Percentiles rank a stretch among this genome's conserved stretches.
Evolutionary conservation across 1,139 yeast species (phyloP).

Genomic region (Candida freyschussii): DNA sequence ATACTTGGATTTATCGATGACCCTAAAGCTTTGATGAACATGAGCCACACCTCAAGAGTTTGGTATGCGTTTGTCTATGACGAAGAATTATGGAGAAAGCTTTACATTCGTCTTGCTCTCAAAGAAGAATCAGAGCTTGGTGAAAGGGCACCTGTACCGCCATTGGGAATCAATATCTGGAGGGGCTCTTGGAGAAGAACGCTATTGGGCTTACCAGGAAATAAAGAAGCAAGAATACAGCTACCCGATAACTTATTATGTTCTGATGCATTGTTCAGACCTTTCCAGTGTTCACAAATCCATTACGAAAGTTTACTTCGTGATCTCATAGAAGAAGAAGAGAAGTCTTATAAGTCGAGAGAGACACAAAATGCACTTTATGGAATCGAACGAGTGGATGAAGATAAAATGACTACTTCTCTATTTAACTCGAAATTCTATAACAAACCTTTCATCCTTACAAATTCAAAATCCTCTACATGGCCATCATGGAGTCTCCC

Average conservation of each 20-base stretch:
- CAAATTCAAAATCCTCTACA: slow-evolving; percentile 35
- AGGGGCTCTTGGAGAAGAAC: slow-evolving; percentile 75
- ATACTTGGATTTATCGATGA: slow-evolving; percentile 43
- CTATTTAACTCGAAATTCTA: slow-evolving; percentile 45
- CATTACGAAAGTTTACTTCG: slow-evolving; percentile 48
- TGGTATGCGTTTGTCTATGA: slow-evolving; percentile 66
- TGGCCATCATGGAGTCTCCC: slow-evolving; percentile 71
- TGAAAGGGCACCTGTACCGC: slow-evolving; percentile 16
- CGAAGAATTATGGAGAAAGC: slow-evolving; percentile 74
- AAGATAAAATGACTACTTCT: slow-evolving; percentile 36
- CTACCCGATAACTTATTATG: slow-evolving; percentile 36
- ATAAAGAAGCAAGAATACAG: slow-evolving; percentile 39
- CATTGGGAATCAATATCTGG: slow-evolving; percentile 43
- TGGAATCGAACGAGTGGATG: slow-evolving; percentile 39
- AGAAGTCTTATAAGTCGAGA: slow-evolving; percentile 22
- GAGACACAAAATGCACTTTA: slow-evolving; percentile 25
- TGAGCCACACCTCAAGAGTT: slow-evolving; percentile 60
- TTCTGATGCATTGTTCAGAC: slow-evolving; percentile 68
- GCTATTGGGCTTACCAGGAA: slow-evolving; percentile 36
- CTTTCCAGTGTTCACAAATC: slow-evolving; percentile 73
- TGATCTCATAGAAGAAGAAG: slow-evolving; percentile 46
- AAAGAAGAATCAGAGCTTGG: slow-evolving; percentile 17
- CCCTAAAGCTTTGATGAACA: slow-evolving; percentile 40
- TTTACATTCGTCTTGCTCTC: slow-evolving; percentile 35
- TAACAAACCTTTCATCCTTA: slow-evolving; percentile 64